phyloP scores from a whole-genome alignment of 495 filamentous ascomycete genomes.

The Pyrenopolyporus hunteri region DNA sequence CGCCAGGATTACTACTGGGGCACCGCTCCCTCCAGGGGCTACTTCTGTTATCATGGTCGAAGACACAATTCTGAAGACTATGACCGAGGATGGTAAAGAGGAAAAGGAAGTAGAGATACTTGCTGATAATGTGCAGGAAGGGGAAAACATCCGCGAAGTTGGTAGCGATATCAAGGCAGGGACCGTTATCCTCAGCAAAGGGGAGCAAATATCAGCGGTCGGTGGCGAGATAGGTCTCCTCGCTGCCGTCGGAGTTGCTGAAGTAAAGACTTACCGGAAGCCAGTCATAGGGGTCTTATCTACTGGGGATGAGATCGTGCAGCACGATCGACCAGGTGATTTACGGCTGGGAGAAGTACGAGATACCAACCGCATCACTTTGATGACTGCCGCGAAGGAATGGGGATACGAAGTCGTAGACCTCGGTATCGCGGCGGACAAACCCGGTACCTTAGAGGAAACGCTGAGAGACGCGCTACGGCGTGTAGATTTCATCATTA shows the following conservation, averaged over 20 bases:
- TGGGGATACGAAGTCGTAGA: slow-evolving; percentile 83
- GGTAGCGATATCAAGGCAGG: slow-evolving; percentile 83
- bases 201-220: slow-evolving; percentile 77
- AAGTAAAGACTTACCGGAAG: slow-evolving; percentile 76
- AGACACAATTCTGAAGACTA: slow-evolving; percentile 76
- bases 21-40: slow-evolving; percentile 85
- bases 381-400: slow-evolving; percentile 75
- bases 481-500: slow-evolving; percentile 82
- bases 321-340: slow-evolving; percentile 66
- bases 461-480: slow-evolving; percentile 75
- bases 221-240: slow-evolving; percentile 92
- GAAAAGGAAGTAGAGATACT: slow-evolving; percentile 87
- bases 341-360: slow-evolving; percentile 83
- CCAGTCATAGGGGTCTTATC: slow-evolving; percentile 87
- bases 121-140: slow-evolving; percentile 70
- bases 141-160: slow-evolving; percentile 89
- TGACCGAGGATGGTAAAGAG: slow-evolving; percentile 79
- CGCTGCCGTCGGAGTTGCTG: slow-evolving; percentile 77
- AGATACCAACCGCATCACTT: slow-evolving; percentile 87
- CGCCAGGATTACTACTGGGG: slow-evolving; percentile 91
- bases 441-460: slow-evolving; percentile 74
- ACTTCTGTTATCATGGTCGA: slow-evolving; percentile 98
- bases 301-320: slow-evolving; percentile 93
- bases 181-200: slow-evolving; percentile 71
- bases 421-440: slow-evolving; percentile 86